Base-by-base conservation (phyloP, 2,329 filamentous ascomycete species). In the Clonostachys solani region DNA sequence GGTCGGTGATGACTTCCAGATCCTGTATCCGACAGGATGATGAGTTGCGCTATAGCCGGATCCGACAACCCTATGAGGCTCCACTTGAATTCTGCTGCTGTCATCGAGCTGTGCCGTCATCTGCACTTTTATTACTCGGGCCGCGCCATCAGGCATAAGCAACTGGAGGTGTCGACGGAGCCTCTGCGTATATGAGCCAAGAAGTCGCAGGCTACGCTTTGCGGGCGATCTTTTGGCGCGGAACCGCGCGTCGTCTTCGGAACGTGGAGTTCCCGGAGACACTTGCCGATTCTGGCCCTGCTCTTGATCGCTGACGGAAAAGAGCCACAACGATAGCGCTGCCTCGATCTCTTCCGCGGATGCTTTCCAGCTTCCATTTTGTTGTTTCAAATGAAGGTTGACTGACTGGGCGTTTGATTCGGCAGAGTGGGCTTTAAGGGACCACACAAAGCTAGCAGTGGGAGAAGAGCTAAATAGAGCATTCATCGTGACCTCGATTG, bases 311-410 rank as follows among this genome's bases (percentile, higher is more conserved):
- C 47, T 12, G 29, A 53, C 49, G 9, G 49, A 53, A 50, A 54
- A 62, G 1, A 62, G 15, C 61, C 61, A 63, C 5, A 64, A 44
- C 1, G 62, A 64, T n/a, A 64, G 49, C 1, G 51, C 59, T 5
- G 62, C 57, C 12, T 63, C 59, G n/a, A 63, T 49, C 33, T 58
- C 54, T 3, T 49, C 49, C 5, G 50, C 29, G 33, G 43, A 40
- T 15, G 50, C 53, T 29, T 45, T 54, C 61, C 61, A 63, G 6
- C 36, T 40, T 2, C 47, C 47, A 0, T 43, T 29, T 10, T 42
- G 18, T 13, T 40, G 33, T 23, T 40, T 36, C 40, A 52, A 43
- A 40, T 15, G 40, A 19, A 52, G 42, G 33, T 46, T n/a, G 9
- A 53, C 42, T 35, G 41, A n/a, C 34, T 47, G 44, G 16, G n/a